Evolutionary conservation across 208 protist species (phyloP).

Genomic region (Crithidia expoeki): DNA sequence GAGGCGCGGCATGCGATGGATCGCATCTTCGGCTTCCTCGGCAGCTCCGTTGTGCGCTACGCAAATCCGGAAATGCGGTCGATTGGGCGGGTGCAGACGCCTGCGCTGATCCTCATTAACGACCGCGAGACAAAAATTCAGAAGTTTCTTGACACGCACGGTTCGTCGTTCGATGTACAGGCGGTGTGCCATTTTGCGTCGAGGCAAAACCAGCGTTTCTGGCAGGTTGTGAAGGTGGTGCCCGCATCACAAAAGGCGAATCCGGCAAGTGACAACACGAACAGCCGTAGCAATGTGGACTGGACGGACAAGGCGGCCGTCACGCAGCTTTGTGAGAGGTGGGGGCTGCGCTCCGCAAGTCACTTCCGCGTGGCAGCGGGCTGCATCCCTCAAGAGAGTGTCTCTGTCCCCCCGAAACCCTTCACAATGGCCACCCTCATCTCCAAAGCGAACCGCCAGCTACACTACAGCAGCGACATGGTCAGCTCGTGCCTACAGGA

Average conservation of each 20-base stretch:
- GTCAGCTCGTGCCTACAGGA: constrained; percentile 85
- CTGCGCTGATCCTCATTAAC: constrained; percentile 86
- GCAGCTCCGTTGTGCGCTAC: constrained; percentile 86
- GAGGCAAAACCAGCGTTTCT: constrained; percentile 38
- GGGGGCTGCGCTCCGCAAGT: constrained; percentile 32
- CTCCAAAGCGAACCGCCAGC: constrained; percentile 80
- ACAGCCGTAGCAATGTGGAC: constrained; percentile 27
- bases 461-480: constrained; percentile 79
- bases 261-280: neutral
- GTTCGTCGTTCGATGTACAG: constrained; percentile 56
- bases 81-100: constrained; percentile 92
- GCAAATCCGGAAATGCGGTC: constrained; percentile 89
- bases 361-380: constrained; percentile 35
- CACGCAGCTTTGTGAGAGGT: constrained; percentile 27
- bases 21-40: constrained; percentile 92
- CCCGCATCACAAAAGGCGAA: constrained; percentile 8
- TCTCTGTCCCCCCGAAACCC: constrained; percentile 65
- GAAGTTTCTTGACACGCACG: constrained; percentile 65
- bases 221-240: constrained; percentile 62
- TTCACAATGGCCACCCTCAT: constrained; percentile 92
- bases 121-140: constrained; percentile 76
- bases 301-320: constrained; percentile 45
- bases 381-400: constrained; percentile 39
- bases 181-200: constrained; percentile 68
- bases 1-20: constrained; percentile 92